phyloP scores from a whole-genome alignment of 108 stramenopile genomes.

The Cylindrotheca fusiformis region DNA sequence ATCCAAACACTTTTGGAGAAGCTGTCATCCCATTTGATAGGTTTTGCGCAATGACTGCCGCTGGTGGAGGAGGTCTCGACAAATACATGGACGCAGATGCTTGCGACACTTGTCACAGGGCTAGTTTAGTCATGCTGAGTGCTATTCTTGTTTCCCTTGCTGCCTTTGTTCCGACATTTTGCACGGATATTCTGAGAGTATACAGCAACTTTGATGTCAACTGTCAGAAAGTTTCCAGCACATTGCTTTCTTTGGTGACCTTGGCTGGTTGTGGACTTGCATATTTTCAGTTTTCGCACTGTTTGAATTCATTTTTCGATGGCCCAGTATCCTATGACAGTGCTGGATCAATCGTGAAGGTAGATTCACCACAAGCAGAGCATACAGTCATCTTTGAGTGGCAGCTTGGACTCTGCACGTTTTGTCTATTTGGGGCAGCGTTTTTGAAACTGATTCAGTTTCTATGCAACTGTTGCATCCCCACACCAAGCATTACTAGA shows the following conservation, averaged over 20 bases:
- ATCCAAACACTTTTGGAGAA: constrained; percentile 4
- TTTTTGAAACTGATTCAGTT: constrained; percentile 15
- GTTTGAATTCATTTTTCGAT: constrained; percentile 1
- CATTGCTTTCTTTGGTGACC: not conserved
- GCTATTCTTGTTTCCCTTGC: constrained; percentile 7
- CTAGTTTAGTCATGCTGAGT: not conserved
- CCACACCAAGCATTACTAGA: constrained; percentile 28
- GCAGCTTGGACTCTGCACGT: constrained; percentile 8
- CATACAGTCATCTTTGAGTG: constrained; percentile 16
- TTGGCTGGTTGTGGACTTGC: constrained; percentile 6
- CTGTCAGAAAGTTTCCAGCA: constrained; percentile 5
- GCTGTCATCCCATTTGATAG: constrained; percentile 11
- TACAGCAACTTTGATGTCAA: constrained; percentile 15
- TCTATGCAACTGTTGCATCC: constrained; percentile 16
- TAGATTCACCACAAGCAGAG: not conserved
- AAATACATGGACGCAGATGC: constrained; percentile 7
- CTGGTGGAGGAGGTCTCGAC: not conserved
- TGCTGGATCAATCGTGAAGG: not conserved
- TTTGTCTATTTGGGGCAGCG: constrained; percentile 12
- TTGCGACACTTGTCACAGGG: constrained; percentile 4
- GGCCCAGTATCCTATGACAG: not conserved
- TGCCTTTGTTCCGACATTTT: constrained; percentile 4
- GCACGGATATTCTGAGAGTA: constrained; percentile 4
- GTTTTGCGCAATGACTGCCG: constrained; percentile 11
- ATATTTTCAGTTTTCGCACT: constrained; percentile 7